Evolutionary conservation across 202 grass and related monocot genomes (phyloP).

Genomic region (Hordeum pubiflorum): DNA sequence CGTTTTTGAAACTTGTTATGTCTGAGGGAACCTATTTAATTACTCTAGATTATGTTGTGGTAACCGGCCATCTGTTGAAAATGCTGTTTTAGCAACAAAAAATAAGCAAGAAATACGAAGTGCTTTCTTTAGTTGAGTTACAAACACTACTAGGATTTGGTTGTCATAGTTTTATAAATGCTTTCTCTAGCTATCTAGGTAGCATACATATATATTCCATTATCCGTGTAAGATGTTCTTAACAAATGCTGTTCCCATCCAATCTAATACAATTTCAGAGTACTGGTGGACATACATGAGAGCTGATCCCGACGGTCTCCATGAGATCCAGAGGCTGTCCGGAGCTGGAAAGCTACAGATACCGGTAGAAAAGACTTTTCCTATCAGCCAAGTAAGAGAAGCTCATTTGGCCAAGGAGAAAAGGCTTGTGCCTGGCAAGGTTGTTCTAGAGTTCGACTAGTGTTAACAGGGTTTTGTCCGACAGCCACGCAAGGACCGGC

Average conservation of each 20-base stretch:
- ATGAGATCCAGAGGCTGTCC: conserved; percentile 62
- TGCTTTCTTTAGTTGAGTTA: background rate
- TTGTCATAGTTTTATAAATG: background rate
- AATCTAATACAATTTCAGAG: conserved; percentile 45
- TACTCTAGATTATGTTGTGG: background rate
- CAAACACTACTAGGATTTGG: background rate
- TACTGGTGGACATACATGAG: conserved; percentile 99
- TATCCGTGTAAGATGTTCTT: conserved; percentile 19
- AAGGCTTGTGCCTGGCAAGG: conserved; percentile 62
- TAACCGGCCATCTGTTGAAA: background rate
- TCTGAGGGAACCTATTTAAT: background rate
- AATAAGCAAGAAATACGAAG: background rate
- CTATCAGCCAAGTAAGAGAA: conserved; percentile 63
- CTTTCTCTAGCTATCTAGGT: too few species aligned
- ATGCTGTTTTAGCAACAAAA: background rate
- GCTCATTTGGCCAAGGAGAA: conserved; percentile 88
- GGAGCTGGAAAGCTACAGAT: conserved; percentile 68
- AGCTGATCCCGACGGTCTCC: conserved; percentile 77
- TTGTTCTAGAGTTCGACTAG: conserved; percentile 80
- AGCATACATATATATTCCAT: background rate
- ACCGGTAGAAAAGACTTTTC: conserved; percentile 81
- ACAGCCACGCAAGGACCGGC: background rate
- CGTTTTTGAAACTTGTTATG: background rate
- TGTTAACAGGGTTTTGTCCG: conserved; percentile 9
- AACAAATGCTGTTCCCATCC: background rate